Percentiles rank a stretch among this genome's conserved stretches.
Evolutionary conservation across 2,329 filamentous ascomycete genomes (phyloP).

Genomic region (Penicillium sp.): DNA sequence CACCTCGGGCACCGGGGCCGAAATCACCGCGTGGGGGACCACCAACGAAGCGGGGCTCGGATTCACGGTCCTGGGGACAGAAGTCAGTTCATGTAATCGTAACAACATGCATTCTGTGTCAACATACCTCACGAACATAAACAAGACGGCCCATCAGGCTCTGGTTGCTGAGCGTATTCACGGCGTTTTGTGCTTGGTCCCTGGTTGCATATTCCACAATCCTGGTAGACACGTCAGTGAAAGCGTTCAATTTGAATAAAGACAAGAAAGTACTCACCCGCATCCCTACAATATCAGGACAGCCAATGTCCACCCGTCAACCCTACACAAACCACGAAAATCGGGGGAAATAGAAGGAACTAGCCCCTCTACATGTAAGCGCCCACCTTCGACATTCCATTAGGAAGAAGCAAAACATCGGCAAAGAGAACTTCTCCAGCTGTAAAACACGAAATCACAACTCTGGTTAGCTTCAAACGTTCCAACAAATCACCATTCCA

Average conservation of each 20-base stretch:
- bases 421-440: conserved; percentile 99
- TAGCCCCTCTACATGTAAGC: conserved; percentile 85
- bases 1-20: conserved; percentile 42
- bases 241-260: not conserved
- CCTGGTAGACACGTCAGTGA: conserved; percentile 50
- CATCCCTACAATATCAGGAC: conserved; percentile 95
- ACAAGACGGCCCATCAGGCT: conserved; percentile 98
- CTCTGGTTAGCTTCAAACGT: conserved; percentile 17
- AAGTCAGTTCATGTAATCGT: not conserved
- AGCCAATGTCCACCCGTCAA: conserved; percentile 98
- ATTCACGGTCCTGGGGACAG: conserved; percentile 79
- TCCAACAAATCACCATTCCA: conserved; percentile 19
- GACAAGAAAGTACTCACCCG: conserved; percentile 68
- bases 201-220: conserved; percentile 99
- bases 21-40: conserved; percentile 66
- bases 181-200: conserved; percentile 97
- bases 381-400: conserved; percentile 99
- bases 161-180: conserved; percentile 97
- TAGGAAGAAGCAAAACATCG: conserved; percentile 98
- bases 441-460: conserved; percentile 44
- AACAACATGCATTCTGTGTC: not conserved
- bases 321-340: conserved; percentile 72
- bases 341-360: conserved; percentile 59
- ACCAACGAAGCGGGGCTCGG: conserved; percentile 91
- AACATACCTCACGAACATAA: conserved; percentile 87